Percentiles rank a stretch among this genome's conserved stretches.
These are phyloP conservation scores for Epichloe typhina DNA, from an alignment of 2,329 filamentous ascomycete genomes.

Conservation along the genomic window DNA sequence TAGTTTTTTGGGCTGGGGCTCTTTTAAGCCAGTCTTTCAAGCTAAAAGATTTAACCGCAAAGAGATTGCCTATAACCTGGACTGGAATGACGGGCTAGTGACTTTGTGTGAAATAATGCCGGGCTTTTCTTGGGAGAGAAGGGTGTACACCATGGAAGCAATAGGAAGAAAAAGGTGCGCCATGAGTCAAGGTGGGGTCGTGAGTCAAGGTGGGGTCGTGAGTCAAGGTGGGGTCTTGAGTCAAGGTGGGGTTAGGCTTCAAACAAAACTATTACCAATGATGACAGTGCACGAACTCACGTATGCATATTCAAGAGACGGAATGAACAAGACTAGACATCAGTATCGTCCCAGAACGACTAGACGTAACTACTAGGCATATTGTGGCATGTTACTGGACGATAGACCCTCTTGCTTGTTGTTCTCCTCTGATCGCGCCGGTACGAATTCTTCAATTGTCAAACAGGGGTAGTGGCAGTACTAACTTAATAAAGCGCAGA, in stretches of 20 bases:
- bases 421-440: no score
- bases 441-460: neutral
- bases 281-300: neutral
- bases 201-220: slow-evolving; percentile 1
- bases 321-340: no score
- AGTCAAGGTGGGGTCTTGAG: neutral
- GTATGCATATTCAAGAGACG: neutral
- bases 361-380: neutral
- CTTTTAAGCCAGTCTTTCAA: neutral
- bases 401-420: neutral
- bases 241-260: neutral
- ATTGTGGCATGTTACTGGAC: neutral
- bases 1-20: neutral
- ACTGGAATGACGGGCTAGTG: neutral
- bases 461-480: neutral
- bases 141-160: neutral
- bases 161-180: neutral
- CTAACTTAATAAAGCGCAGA: neutral
- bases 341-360: neutral
- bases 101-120: neutral
- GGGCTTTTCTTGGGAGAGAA: neutral
- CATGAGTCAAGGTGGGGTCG: slow-evolving; percentile 3
- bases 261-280: no score
- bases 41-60: neutral
- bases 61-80: neutral